Conservation (phyloP, 257 asterid species). For the Gentiana dahurica region DNA sequence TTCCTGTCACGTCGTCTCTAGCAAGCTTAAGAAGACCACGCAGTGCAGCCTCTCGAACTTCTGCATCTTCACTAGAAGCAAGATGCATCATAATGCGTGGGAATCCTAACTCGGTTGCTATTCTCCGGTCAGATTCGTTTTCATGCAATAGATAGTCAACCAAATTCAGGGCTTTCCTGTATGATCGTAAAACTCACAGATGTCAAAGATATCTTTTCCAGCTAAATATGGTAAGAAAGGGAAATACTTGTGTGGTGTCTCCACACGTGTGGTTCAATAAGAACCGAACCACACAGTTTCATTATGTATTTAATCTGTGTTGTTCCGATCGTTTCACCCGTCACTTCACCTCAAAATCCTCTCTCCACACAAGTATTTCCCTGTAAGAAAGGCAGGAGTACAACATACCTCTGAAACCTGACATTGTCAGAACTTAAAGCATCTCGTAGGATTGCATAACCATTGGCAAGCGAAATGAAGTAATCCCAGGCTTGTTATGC, state of each 20-base stretch:
- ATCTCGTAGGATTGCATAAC: constrained; percentile 63
- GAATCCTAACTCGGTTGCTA: constrained; percentile 53
- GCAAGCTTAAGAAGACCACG: constrained; percentile 65
- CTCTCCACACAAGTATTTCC: too few relatives aligned
- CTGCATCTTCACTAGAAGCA: constrained; percentile 62
- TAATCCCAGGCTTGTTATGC: constrained; percentile 63
- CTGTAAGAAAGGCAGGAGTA: not conserved
- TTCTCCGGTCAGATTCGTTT: constrained; percentile 43
- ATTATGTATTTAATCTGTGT: too few relatives aligned
- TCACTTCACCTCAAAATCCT: too few relatives aligned
- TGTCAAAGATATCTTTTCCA: not conserved
- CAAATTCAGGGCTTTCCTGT: constrained; percentile 87
- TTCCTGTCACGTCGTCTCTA: constrained; percentile 22
- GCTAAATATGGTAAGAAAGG: too few relatives aligned
- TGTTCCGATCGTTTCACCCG: too few relatives aligned
- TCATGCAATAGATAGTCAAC: constrained; percentile 49
- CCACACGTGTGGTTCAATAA: too few relatives aligned
- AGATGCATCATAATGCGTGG: constrained; percentile 62
- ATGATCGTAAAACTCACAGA: constrained; percentile 1
- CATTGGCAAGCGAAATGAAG: constrained; percentile 84
- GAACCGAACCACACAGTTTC: too few relatives aligned
- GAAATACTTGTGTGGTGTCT: too few relatives aligned
- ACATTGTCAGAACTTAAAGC: constrained; percentile 60
- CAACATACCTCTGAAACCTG: constrained; percentile 60
- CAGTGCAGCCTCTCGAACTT: constrained; percentile 81